Base-by-base conservation (phyloP, 441 rosid genomes). In the Macaranga tanarius region DNA sequence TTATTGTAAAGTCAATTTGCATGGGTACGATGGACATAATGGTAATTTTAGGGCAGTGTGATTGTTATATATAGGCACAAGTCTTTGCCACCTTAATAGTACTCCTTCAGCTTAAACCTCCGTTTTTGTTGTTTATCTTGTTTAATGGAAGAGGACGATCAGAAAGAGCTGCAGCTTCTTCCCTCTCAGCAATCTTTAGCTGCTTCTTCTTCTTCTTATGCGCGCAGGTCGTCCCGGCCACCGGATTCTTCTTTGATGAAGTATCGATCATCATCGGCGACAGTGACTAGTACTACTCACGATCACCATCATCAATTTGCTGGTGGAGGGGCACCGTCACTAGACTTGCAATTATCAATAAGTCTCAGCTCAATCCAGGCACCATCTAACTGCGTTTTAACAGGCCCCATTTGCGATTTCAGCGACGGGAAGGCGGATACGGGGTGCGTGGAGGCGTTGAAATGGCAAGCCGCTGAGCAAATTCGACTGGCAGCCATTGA, bases 401-500 rank as follows among this genome's bases (percentile, higher is more conserved):
- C 70, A 1, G 79, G 77, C 0, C 47, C 83, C 68, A 70, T 67
- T 45, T 76, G 85, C 13, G 87, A 80, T 0, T 78, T 69, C 6
- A 74, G 73, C 9, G 83, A 62, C 13, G 71, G 20, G 22, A 74
- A 52, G 50, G 50, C 62, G 10, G 85, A 78, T 4, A 45, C 70
- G 0, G 66, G 84, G 12, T 79, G 86, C 55, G 86, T 92, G 5
- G 91, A 91, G 76, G 85, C 89, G 10, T 12, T 95, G 83, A 95
- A 89, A 77, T 95, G 96, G 98, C 91, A 92, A 79, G 91, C 98
- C 64, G 90, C 91, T 20, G 97, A 95, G 88, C 96, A 89, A 65
- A 91, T 92, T 64, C 81, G 95, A 28, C 47, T 92, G 69, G 96
- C 96, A 0, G 87, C 97, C 0, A 84, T 92, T 4, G 98, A 92